phyloP scores from a whole-genome alignment of 192 early-diverging fungal species.

The Backusella mclennaniae region DNA sequence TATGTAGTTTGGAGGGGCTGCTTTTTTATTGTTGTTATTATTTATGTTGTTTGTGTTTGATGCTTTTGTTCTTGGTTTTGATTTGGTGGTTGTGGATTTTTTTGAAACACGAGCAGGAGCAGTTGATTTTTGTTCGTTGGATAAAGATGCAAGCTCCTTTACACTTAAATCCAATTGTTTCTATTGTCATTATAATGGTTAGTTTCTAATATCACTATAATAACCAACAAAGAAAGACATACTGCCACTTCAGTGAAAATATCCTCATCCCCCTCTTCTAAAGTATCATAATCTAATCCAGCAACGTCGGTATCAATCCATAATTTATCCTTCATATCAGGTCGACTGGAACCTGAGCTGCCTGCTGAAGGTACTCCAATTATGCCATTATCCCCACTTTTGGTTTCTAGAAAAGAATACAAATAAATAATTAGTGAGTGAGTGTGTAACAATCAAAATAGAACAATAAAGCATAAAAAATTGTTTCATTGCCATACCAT shows the following conservation, averaged over 20 bases:
- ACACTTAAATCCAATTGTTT: constrained; percentile 9
- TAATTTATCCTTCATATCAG: neutral
- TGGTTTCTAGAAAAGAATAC: neutral
- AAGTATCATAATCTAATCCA: neutral
- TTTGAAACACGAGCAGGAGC: constrained; percentile 11
- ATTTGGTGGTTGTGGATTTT: neutral
- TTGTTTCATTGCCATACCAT: neutral
- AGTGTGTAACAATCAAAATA: neutral
- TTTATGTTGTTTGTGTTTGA: neutral
- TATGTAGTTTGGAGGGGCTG: constrained; percentile 12
- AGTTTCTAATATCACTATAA: too few relatives aligned
- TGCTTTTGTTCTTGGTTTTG: neutral
- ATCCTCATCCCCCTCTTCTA: neutral
- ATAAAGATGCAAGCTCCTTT: constrained; percentile 7
- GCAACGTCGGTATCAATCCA: constrained; percentile 6
- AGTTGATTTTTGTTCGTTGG: neutral
- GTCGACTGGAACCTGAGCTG: neutral
- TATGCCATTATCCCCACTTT: neutral
- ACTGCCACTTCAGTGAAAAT: constrained; percentile 9
- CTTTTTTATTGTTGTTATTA: neutral
- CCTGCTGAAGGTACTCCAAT: neutral
- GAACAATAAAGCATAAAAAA: neutral
- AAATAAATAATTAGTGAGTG: neutral
- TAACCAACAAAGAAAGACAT: neutral
- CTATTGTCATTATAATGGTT: neutral